These are phyloP conservation scores for Ophioceras dolichostomum DNA, from an alignment of 2,329 filamentous ascomycete species.

Conservation along the genomic window DNA sequence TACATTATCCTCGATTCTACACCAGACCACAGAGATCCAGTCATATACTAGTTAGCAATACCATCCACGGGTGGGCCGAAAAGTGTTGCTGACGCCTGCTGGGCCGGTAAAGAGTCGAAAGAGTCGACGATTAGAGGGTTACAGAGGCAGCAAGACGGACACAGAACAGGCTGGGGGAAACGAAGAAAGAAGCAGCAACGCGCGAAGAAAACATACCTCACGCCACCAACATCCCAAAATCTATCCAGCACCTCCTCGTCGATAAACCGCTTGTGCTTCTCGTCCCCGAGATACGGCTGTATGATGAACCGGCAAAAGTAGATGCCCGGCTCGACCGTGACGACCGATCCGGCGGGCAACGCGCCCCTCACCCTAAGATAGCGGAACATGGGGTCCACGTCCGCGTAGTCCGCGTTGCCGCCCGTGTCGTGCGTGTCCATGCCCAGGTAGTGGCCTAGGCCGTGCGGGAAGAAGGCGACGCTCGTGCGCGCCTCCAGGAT, in stretches of 20 bases:
- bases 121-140: too few relatives aligned
- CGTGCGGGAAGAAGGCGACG: constrained; percentile 84
- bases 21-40: too few relatives aligned
- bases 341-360: constrained; percentile 67
- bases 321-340: constrained; percentile 91
- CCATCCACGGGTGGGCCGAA: too few relatives aligned
- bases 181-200: background rate
- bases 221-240: constrained; percentile 75
- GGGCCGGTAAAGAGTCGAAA: too few relatives aligned
- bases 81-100: too few relatives aligned
- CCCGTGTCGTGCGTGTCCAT: constrained; percentile 88
- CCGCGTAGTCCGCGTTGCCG: constrained; percentile 64
- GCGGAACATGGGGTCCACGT: constrained; percentile 73
- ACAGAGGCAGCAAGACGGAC: too few relatives aligned
- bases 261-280: constrained; percentile 64
- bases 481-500: constrained; percentile 71
- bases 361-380: constrained; percentile 71
- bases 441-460: constrained; percentile 80
- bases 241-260: constrained; percentile 58
- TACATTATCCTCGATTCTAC: constrained; percentile 50
- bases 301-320: constrained; percentile 92
- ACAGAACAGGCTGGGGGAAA: background rate
- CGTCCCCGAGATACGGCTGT: constrained; percentile 62
- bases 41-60: background rate
- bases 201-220: constrained; percentile 34